Evolutionary conservation across 1,139 yeast species (phyloP), one percentile per base, ranked within the genome.

Genomic region (Geotrichum citri-aurantii): DNA sequence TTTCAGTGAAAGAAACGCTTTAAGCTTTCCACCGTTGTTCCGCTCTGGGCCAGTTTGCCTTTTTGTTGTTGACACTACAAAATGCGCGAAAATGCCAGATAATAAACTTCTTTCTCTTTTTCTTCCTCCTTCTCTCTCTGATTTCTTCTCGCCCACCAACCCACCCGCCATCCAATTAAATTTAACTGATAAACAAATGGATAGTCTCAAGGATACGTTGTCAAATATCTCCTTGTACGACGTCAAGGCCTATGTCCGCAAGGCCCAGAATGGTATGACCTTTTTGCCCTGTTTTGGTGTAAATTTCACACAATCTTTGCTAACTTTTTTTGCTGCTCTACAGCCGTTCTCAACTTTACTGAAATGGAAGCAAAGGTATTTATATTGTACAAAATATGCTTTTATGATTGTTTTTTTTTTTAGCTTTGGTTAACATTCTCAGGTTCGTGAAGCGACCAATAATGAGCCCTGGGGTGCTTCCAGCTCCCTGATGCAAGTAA

Each of bases 401-500:
- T 26, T 40, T 44, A 2, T 10, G 50, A 21, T 21, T 29, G 31
- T 8, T 24, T 10, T 5, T 21, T 27, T 46, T 29, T 21, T 37
- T n/a, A n/a, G n/a, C 47, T 2, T 27, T n/a, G 8, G 24, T 46
- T 26, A 37, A 37, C 44, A 5, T 48, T 23, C 7, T 21, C 44
- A 66, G 69, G 70, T 72, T 23, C 84, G 99, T 63, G 98, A 93
- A 73, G 98, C 98, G 52, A 93, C 99, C 59, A 93, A 93, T 72
- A 93, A 93, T 71, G 99, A 93, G 73, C 99, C 99, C 1, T 93
- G 99, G 99, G 99, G 99, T n/a, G 95, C 97, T 2, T 85, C 96
- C 1, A 82, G 95, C 4, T 82, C 96, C 1, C 76, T 88, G 70
- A 93, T 95, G 98, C 88, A 76, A 64, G 69, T 67, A 61, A 24